Conservation (phyloP, 306 rosid genomes). For the Acacia melanoxylon region DNA sequence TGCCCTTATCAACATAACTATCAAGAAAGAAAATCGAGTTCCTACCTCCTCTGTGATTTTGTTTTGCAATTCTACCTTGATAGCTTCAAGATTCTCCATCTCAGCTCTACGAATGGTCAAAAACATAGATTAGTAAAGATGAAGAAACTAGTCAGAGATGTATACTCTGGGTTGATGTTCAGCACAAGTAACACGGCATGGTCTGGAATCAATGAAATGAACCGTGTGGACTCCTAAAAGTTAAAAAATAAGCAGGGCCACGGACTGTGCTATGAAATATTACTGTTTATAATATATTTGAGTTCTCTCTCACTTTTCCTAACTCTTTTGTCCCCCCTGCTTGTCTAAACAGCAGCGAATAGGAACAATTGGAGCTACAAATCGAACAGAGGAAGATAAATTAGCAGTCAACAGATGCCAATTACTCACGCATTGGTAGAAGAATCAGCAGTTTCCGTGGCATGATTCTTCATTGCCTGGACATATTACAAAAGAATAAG, state of each 20-base stretch:
- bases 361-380: slow-evolving; percentile 13
- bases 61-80: slow-evolving; percentile 61
- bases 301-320: not conserved
- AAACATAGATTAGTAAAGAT: slow-evolving; percentile 35
- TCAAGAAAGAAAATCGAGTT: slow-evolving; percentile 29
- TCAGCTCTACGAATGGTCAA: slow-evolving; percentile 56
- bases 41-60: slow-evolving; percentile 64
- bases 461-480: slow-evolving; percentile 92
- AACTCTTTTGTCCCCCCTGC: not conserved
- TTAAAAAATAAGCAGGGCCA: not conserved
- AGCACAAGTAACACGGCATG: not conserved
- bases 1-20: not conserved
- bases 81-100: slow-evolving; percentile 70
- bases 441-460: slow-evolving; percentile 73
- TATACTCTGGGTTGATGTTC: slow-evolving; percentile 1
- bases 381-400: slow-evolving; percentile 14
- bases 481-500: slow-evolving; percentile 17
- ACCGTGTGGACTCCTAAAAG: not conserved
- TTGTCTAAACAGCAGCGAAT: not conserved
- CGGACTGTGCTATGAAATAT: not conserved
- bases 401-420: slow-evolving; percentile 29
- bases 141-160: slow-evolving; percentile 29
- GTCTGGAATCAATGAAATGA: slow-evolving; percentile 18
- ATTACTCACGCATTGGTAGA: slow-evolving; percentile 72
- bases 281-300: not conserved